Base-by-base conservation (phyloP, 306 rosid species). In the Trifolium pratense region DNA sequence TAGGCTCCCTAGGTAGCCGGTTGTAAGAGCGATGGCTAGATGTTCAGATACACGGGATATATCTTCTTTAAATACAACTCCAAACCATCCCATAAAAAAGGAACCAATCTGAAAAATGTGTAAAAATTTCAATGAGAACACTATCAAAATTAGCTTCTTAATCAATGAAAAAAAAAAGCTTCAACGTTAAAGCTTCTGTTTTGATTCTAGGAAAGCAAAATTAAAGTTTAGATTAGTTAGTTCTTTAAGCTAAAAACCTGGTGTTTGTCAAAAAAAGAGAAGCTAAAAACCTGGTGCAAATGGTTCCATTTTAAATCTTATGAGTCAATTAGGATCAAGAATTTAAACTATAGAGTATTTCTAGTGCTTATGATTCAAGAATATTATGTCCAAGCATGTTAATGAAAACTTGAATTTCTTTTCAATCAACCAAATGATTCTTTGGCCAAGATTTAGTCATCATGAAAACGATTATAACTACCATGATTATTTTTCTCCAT, bases 41-140 rank as follows among this genome's bases (percentile, higher is more conserved):
- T 57, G 64, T 12, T 57, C 18, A 0, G 64, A 57, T 2, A 57
- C 64, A 12, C 9, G 3, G 2, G 64, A 57, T 57, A 57, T 57
- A 9, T 26, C 37, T 25, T 8, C 9, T 57, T 57, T 57, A 13
- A 57, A 25, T 5, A 57, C 64, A 57, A 57, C 11, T 25, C 64
- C 64, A 57, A 57, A 57, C 64, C 64, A 57, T 26, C 64, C 64
- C 64, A 57, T 57, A 1, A 57, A 57, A 57, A 57, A 57, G 8
- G 64, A 57, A 26, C 64, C 64, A 57, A 57, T 16, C 64, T 57
- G 64, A 1, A 57, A 57, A 55, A 55, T 9, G 15, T 55, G 15
- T 55, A 55, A 21, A 4, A 10, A 11, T 20, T 9, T 9, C 12
- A 55, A 10, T 10, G 15, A 55, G 32, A 18, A 55, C n/a, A 11